These are phyloP conservation scores for Pisolithus orientalis DNA, from an alignment of 768 basidiomycete species.

Conservation along the genomic window DNA sequence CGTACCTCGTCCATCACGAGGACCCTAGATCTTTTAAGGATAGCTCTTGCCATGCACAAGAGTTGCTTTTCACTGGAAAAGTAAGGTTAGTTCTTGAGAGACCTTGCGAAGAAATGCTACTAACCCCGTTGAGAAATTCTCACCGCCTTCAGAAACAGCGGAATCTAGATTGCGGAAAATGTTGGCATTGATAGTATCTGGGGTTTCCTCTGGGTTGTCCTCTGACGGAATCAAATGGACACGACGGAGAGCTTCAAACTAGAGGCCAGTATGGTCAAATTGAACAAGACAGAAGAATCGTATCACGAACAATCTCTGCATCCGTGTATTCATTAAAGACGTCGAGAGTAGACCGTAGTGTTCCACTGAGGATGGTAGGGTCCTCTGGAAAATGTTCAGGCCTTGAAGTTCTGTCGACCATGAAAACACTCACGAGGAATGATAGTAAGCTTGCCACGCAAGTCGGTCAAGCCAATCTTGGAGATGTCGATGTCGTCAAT, in stretches of 20 bases:
- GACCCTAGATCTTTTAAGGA: slow-evolving; percentile 70
- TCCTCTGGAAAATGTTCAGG: slow-evolving; percentile 51
- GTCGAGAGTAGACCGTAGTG: slow-evolving; percentile 72
- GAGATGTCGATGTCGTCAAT: slow-evolving; percentile 80
- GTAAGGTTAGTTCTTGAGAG: slow-evolving; percentile 8
- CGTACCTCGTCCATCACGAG: slow-evolving; percentile 81
- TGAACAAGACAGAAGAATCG: not conserved
- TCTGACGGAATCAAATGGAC: slow-evolving; percentile 71
- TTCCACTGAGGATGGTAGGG: slow-evolving; percentile 82
- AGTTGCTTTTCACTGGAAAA: slow-evolving; percentile 65
- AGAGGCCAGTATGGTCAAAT: not conserved
- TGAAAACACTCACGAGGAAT: slow-evolving; percentile 53
- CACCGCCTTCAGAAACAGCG: slow-evolving; percentile 74
- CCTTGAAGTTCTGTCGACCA: not conserved
- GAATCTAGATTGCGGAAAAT: slow-evolving; percentile 75
- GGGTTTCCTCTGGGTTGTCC: slow-evolving; percentile 34
- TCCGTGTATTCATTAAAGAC: slow-evolving; percentile 86
- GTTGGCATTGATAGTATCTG: slow-evolving; percentile 55
- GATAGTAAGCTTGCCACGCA: slow-evolving; percentile 71
- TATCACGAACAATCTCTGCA: slow-evolving; percentile 59
- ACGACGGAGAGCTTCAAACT: slow-evolving; percentile 81
- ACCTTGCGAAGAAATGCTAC: slow-evolving; percentile 9
- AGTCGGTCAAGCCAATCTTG: slow-evolving; percentile 72
- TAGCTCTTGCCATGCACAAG: slow-evolving; percentile 86
- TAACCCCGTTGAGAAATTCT: slow-evolving; percentile 84